Evolutionary conservation across 2,329 filamentous ascomycete genomes (phyloP), one percentile per base, ranked within the genome.

Genomic region (Fonsecaea pedrosoi): DNA sequence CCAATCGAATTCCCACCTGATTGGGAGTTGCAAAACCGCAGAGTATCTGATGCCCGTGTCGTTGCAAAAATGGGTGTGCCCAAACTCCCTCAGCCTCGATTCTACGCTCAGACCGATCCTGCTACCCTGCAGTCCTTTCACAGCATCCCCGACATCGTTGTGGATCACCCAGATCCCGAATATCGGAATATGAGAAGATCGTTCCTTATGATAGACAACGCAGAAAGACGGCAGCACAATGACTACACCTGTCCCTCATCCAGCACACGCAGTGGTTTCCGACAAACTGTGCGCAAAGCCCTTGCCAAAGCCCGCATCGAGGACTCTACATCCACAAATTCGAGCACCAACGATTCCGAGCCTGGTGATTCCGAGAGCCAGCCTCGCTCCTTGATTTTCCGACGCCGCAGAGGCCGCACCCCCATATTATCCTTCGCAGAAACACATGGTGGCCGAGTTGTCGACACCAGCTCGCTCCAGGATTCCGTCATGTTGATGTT

Each of bases 21-120:
- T 48, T 77, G 75, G 66, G 77, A 78, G 45, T 60, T 77, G 9
- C 65, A 73, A 18, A 73, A 75, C 45, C 73, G 74, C 34, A 73
- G 69, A 4, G 42, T 78, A 7, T 76, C 75, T 4, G 68, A 76
- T 62, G 72, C 70, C 8, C 53, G 65, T 32, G 32, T 72, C 8
- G 69, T 78, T 13, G 70, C 69, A n/a, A 66, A 70, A 3, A 64
- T 74, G 32, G 53, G 53, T 9, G 10, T 45, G 6, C 55, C 63
- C 10, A 38, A 37, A 15, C 45, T 40, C n/a, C 13, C 21, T 40
- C 25, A 30, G n/a, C 13, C 45, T 9, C 54, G 66, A 15, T 62
- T 62, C 48, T 65, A 65, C 38, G 42, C 62, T 54, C 64, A 65
- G 12, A 32, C 18, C 32, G 13, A 40, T 37, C 54, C 45, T 32